Evolutionary conservation across 1,139 yeast species (phyloP).

Genomic region (Zhuliangozyma parablackwelliae): DNA sequence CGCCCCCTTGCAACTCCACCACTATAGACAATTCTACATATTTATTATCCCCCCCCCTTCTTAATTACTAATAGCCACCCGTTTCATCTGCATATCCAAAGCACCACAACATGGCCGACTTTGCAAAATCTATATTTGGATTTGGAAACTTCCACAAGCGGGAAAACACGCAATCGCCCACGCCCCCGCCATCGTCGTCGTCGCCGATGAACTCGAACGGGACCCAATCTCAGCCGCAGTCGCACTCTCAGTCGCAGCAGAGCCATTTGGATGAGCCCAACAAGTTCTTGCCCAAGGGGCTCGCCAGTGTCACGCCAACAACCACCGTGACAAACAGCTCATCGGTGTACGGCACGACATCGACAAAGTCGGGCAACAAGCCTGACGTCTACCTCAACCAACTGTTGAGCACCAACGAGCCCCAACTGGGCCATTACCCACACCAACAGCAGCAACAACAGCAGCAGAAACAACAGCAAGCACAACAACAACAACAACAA

Average conservation of each 20-base stretch:
- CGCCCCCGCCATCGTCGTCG: conserved; percentile 11
- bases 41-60: no score
- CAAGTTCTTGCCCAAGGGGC: conserved; percentile 35
- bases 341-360: conserved; percentile 66
- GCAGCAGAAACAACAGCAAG: no score
- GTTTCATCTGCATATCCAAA: not conserved
- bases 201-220: conserved; percentile 6
- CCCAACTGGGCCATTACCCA: conserved; percentile 5
- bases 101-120: conserved; percentile 68
- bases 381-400: conserved; percentile 24
- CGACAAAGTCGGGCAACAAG: conserved; percentile 15
- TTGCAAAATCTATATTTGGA: conserved; percentile 59
- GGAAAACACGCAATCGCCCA: conserved; percentile 13
- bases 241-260: conserved; percentile 1
- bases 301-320: conserved; percentile 47
- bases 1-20: no score
- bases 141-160: conserved; percentile 47
- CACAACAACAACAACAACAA: no score
- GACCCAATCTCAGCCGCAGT: not conserved
- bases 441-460: conserved; percentile 7
- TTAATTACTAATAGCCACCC: no score
- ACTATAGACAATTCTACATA: no score
- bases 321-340: conserved; percentile 62
- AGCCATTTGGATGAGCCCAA: conserved; percentile 6
- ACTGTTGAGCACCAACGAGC: conserved; percentile 16